phyloP scores from a whole-genome alignment of 495 filamentous ascomycete species.

The Tetracladium setigerum region DNA sequence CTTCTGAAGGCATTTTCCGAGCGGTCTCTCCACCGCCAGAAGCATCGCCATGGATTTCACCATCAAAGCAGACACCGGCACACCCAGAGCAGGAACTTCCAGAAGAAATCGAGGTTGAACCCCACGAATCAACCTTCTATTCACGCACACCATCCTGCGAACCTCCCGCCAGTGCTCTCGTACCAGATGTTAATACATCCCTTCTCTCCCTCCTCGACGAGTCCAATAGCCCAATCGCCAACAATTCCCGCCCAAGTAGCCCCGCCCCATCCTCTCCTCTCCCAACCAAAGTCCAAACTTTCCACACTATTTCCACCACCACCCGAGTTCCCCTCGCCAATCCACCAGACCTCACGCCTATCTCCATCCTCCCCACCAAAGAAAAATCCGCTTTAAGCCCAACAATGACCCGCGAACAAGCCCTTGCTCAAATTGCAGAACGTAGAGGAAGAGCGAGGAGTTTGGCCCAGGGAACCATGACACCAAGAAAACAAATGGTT shows the following conservation, averaged over 20 bases:
- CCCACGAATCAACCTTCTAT: slow-evolving; percentile 12
- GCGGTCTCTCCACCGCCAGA: slow-evolving; percentile 26
- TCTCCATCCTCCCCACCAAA: slow-evolving; percentile 6
- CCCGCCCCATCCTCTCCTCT: slow-evolving; percentile 9
- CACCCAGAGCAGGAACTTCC: not conserved
- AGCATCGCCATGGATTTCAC: slow-evolving; percentile 18
- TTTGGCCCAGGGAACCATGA: slow-evolving; percentile 31
- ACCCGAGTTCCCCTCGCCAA: slow-evolving; percentile 38
- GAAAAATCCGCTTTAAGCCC: slow-evolving; percentile 32
- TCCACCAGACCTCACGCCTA: slow-evolving; percentile 11
- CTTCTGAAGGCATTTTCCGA: slow-evolving; percentile 43
- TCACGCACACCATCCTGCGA: slow-evolving; percentile 44
- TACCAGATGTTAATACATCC: slow-evolving; percentile 36
- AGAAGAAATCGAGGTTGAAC: not conserved
- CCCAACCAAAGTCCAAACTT: slow-evolving; percentile 9
- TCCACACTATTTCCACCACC: slow-evolving; percentile 27
- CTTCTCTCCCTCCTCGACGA: slow-evolving; percentile 48
- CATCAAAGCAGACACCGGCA: slow-evolving; percentile 8
- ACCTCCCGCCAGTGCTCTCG: slow-evolving; percentile 38
- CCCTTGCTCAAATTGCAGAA: slow-evolving; percentile 47
- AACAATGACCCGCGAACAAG: slow-evolving; percentile 50
- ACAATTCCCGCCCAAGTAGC: slow-evolving; percentile 2
- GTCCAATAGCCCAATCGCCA: slow-evolving; percentile 26
- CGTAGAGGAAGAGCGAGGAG: slow-evolving; percentile 41
- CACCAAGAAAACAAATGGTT: slow-evolving; percentile 34